A percentile compares a stretch with the other conserved stretches of the same genome.
Evolutionary conservation across 2,329 filamentous ascomycete genomes (phyloP).

Genomic region (Neofusicoccum cordaticola): DNA sequence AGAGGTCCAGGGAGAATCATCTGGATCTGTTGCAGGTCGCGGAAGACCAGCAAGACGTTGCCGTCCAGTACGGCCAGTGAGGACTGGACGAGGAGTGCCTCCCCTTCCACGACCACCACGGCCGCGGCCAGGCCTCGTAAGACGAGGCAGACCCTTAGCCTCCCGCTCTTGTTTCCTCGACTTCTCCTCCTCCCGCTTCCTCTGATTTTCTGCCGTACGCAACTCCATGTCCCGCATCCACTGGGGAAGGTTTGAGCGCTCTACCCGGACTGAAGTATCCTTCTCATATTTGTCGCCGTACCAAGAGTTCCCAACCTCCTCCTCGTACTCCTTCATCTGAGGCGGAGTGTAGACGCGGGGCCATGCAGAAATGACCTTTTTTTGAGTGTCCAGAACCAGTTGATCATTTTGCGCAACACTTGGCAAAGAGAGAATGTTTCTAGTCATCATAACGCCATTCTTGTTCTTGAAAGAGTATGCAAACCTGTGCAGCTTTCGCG

Average conservation of each 20-base stretch:
- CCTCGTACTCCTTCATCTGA: slow-evolving; percentile 26
- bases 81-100: not conserved
- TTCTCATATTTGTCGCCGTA: slow-evolving; percentile 22
- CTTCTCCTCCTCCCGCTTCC: slow-evolving; percentile 9
- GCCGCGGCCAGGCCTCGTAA: not conserved
- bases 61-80: slow-evolving; percentile 13
- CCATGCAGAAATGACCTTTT: slow-evolving; percentile 47
- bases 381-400: slow-evolving; percentile 48
- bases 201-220: slow-evolving; percentile 16
- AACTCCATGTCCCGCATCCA: slow-evolving; percentile 15
- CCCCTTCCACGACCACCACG: slow-evolving; percentile 4
- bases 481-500: slow-evolving; percentile 52
- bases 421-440: slow-evolving; percentile 49
- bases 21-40: not conserved
- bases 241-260: slow-evolving; percentile 11
- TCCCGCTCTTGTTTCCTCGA: not conserved
- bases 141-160: not conserved
- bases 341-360: slow-evolving; percentile 34
- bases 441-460: slow-evolving; percentile 49
- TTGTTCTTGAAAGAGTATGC: slow-evolving; percentile 50
- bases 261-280: slow-evolving; percentile 29
- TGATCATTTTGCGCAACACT: slow-evolving; percentile 45
- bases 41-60: slow-evolving; percentile 14
- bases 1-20: not conserved
- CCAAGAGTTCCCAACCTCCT: slow-evolving; percentile 20